Base-by-base conservation (phyloP, 306 rosid genomes). In the Oxytropis ochrocephala region DNA sequence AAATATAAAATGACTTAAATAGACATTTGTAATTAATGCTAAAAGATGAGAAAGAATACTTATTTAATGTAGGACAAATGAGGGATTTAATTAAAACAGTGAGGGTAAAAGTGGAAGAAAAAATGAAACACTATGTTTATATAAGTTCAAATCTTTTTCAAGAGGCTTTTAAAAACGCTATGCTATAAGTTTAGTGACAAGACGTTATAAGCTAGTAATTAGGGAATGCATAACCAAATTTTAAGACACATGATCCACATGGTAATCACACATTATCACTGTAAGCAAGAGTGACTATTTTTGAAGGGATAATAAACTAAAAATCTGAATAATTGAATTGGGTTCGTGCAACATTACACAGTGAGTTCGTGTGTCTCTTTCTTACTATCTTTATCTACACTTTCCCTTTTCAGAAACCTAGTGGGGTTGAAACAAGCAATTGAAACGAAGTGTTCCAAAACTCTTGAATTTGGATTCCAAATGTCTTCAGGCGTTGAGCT, bases 401-500 rank as follows among this genome's bases (percentile, higher is more conserved):
- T 1, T 41, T 13, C 24, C 19, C 9, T 32, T 48, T 18, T 16
- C 7, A 4, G 33, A 8, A 18, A 64, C 10, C 36, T 29, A 27
- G 61, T 27, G 16, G 61, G 61, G 38, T 54, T 11, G 17, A 54
- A 54, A 54, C 6, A 55, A 66, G 50, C 58, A 51, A 60, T 69
- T 70, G 48, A 60, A 59, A 38, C 18, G n/a, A 12, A 11, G 39
- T 55, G 49, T 29, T 13, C 48, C 43, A 61, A 8, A 55, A 44
- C 44, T 18, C 58, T 67, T 48, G 38, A 64, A 67, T 43, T 60
- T 42, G 35, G 72, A 67, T 60, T 32, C 33, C 39, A 70, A 18
- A 11, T 70, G 32, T 1, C 30, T 19, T 64, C 11, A 70, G 52
- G 33, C 44, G 24, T 19, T 59, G 67, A 48, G 43, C 43, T 38